Percentiles rank a stretch among this genome's conserved stretches.
Evolutionary conservation across 2,329 filamentous ascomycete genomes (phyloP).

Genomic region (Claviceps pazoutovae): DNA sequence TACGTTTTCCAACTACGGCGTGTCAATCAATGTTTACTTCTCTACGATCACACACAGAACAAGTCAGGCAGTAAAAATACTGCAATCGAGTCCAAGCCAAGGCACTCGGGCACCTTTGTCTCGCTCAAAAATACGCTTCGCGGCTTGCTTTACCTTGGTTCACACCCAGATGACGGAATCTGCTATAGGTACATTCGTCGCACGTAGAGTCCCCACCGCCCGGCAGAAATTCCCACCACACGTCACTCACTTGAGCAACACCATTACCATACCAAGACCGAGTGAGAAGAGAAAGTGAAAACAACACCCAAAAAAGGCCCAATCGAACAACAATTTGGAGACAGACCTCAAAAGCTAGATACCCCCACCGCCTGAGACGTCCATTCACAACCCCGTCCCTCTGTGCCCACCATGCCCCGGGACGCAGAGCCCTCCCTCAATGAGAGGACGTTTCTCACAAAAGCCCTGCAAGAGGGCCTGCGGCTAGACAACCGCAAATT

Average conservation of each 20-base stretch:
- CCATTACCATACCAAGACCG: not conserved
- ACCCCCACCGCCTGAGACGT: not conserved
- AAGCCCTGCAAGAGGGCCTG: constrained; percentile 67
- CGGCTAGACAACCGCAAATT: constrained; percentile 73
- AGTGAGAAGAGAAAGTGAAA: constrained; percentile 8
- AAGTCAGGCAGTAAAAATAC: too few relatives aligned
- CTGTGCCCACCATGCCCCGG: constrained; percentile 58
- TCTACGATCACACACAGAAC: too few relatives aligned
- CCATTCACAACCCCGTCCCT: not conserved
- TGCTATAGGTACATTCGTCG: too few relatives aligned
- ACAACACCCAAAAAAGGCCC: not conserved
- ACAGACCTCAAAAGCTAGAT: not conserved
- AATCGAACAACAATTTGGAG: not conserved
- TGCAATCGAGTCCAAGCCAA: too few relatives aligned
- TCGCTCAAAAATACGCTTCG: too few relatives aligned
- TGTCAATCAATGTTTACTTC: too few relatives aligned
- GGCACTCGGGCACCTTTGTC: too few relatives aligned
- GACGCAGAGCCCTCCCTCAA: constrained; percentile 83
- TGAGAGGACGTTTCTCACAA: constrained; percentile 72
- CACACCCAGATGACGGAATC: not conserved
- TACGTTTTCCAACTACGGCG: too few relatives aligned
- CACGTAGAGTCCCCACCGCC: constrained; percentile 24
- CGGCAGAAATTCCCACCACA: constrained; percentile 30
- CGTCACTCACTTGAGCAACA: constrained; percentile 1
- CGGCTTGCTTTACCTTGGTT: too few relatives aligned